These are phyloP conservation scores for Ustilago sp. DNA, from an alignment of 1,284 basidiomycete species.

Conservation along the genomic window DNA sequence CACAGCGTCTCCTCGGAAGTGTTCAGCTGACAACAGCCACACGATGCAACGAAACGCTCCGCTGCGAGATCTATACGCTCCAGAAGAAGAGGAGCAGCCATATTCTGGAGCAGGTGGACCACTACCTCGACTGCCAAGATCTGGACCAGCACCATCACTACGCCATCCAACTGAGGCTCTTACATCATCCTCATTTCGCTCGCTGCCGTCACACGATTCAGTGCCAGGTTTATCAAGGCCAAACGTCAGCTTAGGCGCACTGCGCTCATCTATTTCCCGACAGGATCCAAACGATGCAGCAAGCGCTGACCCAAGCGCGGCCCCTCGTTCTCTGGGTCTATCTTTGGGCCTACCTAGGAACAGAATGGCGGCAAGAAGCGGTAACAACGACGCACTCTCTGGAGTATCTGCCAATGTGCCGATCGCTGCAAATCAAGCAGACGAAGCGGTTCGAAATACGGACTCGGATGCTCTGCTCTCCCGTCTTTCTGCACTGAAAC, in stretches of 20 bases:
- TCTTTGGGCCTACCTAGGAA: slow-evolving; percentile 32
- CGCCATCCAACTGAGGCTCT: not conserved
- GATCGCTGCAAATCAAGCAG: slow-evolving; percentile 63
- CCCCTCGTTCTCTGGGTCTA: slow-evolving; percentile 20
- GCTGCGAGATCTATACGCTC: slow-evolving; percentile 29
- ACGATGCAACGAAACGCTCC: slow-evolving; percentile 11
- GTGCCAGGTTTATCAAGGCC: not conserved
- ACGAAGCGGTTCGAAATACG: slow-evolving; percentile 78
- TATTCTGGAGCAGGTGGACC: slow-evolving; percentile 13
- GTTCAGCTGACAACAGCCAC: too few species aligned
- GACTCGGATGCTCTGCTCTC: slow-evolving; percentile 81
- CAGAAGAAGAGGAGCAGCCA: slow-evolving; percentile 14
- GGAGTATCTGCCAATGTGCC: not conserved
- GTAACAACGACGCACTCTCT: not conserved
- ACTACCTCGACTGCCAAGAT: slow-evolving; percentile 12
- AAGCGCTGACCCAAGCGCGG: not conserved
- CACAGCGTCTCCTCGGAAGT: not conserved
- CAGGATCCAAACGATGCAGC: not conserved
- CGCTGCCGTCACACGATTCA: not conserved
- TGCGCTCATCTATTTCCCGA: not conserved
- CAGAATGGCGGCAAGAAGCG: slow-evolving; percentile 1
- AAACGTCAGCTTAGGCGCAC: slow-evolving; percentile 7
- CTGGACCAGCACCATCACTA: slow-evolving; percentile 2
- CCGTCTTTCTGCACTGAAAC: slow-evolving; percentile 74
- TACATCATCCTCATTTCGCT: not conserved